A percentile compares a stretch with the other conserved stretches of the same genome.
phyloP scores from a whole-genome alignment of 2,329 filamentous ascomycete species.

The Claviceps sp. region DNA sequence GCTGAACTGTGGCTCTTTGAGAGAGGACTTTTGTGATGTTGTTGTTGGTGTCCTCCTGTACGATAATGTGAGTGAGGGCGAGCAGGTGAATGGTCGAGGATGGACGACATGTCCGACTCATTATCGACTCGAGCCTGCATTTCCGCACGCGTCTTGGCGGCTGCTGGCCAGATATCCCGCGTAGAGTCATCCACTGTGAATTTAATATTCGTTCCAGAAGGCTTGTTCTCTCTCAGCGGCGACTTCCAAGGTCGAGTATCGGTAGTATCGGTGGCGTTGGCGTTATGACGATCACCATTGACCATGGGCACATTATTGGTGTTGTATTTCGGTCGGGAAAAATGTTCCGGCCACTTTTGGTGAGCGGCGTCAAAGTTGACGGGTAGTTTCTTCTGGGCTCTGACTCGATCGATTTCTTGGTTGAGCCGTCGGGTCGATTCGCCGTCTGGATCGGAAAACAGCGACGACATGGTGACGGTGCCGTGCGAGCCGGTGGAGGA shows the following conservation, averaged over 20 bases:
- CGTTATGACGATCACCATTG: conserved; percentile 12
- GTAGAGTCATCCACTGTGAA: conserved; percentile 27
- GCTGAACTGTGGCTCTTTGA: conserved; percentile 21
- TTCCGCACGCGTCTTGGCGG: conserved; percentile 30
- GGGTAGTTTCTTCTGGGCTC: conserved; percentile 24
- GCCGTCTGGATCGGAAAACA: conserved; percentile 39
- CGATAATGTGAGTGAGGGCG: conserved; percentile 14
- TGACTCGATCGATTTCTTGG: conserved; percentile 32
- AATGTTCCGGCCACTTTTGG: conserved; percentile 40
- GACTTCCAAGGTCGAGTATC: conserved; percentile 23
- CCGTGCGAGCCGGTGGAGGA: conserved; percentile 45
- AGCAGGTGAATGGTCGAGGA: conserved; percentile 27
- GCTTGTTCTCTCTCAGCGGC: conserved; percentile 33
- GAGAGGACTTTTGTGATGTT: conserved; percentile 23
- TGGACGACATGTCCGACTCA: conserved; percentile 35
- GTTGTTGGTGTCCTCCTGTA: conserved; percentile 12
- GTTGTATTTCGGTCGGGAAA: conserved; percentile 24
- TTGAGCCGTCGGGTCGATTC: conserved; percentile 39
- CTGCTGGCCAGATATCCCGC: conserved; percentile 25
- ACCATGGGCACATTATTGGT: conserved; percentile 12
- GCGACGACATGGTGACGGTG: conserved; percentile 38
- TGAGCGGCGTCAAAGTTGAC: conserved; percentile 32
- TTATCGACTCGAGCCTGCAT: conserved; percentile 42
- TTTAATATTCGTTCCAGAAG: conserved; percentile 19
- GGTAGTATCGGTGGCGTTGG: conserved; percentile 11